Base-by-base conservation (phyloP, 2,329 filamentous ascomycete genomes). In the Aspergillus ibericus region DNA sequence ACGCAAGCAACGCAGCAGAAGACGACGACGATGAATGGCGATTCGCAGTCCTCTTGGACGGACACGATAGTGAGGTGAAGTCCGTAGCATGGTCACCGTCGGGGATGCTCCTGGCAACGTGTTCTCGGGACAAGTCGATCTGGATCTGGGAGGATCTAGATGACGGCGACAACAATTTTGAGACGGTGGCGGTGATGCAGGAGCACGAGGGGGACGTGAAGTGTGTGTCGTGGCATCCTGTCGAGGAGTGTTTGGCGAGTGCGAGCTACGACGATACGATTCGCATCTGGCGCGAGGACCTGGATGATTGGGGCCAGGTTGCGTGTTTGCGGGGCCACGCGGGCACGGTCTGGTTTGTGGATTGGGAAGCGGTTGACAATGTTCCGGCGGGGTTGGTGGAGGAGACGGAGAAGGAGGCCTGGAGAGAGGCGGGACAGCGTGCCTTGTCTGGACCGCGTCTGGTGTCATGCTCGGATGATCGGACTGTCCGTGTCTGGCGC, bases 141-240 rank as follows among this genome's bases (percentile, higher is more conserved):
- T 99, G 95, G 95, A 91, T 99, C 68, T 99, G 95, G 95, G 95
- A 99, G 77, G 95, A 98, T 73, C 85, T 97, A 55, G 78, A 80
- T 56, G 88, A 90, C 65, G 90, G 88, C 15, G 93, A 96, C 56
- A 93, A 96, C 73, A 95, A 98, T 73, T 98, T 93, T 80, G 95
- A 99, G 82, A 98, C 95, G 1, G 88, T 98, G 15, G 95, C 93
- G 0, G 93, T 98, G 54, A 82, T 98, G 69, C 92, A 91, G 76
- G 95, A 98, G 77, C 95, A 99, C 73, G 90, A 93, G 48, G 93
- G 91, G 20, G 95, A 99, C 76, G 93, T 99, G 65, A 99, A 99
- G 75, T 91, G 88, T 63, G 91, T 99, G 1, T 86, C 88, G 2
- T 99, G 95, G 95, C 93, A 95, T 72, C 92, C 92, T 0, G 86